Evolutionary conservation across 116 monocot genomes (phyloP), one percentile per base, ranked within the genome.

Genomic region (Thalassia testudinum): DNA sequence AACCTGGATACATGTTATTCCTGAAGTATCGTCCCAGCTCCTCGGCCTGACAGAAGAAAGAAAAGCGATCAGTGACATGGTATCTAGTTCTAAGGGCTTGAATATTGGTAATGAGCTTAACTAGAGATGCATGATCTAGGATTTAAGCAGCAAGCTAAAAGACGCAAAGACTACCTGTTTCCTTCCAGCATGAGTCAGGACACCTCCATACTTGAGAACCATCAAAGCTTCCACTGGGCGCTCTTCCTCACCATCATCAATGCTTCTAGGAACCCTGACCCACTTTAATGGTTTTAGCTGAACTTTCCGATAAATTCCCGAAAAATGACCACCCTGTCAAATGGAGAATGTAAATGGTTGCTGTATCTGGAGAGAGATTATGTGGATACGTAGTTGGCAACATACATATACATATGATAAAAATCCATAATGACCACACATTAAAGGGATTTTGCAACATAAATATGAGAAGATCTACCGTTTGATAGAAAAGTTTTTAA

Each of bases 1-100:
- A 49, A 97, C 97, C 90, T 79, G 89, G 89, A 82, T 97, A 97
- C 79, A 97, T 89, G 64, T 97, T 82, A 62, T 97, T 85, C 62
- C 97, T 60, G 66, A 97, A 97, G 50, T 77, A 97, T 62, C 97
- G 79, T 67, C 97, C 97, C 28, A 97, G 66, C 47, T 97, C 97
- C 70, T 97, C 97, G 37, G 97, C 97, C 97, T 97, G 64, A 19
- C 12, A 44, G 26, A 43, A 25, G 12, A 37, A 21, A 26, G 40
- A 51, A 45, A n/a, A 2, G 40, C 22, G 6, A 58, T 22, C 23
- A 58, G 21, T 7, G 37, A 19, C 42, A 8, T 17, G 26, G 30
- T 42, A 28, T 17, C 2, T 13, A n/a, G 2, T n/a, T 45, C 30
- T 45, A 45, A n/a, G 45, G 45, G 15, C 15, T 7, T n/a, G 4